Evolutionary conservation across 805 yeast species (phyloP).

Genomic region (Starmera amethionina): DNA sequence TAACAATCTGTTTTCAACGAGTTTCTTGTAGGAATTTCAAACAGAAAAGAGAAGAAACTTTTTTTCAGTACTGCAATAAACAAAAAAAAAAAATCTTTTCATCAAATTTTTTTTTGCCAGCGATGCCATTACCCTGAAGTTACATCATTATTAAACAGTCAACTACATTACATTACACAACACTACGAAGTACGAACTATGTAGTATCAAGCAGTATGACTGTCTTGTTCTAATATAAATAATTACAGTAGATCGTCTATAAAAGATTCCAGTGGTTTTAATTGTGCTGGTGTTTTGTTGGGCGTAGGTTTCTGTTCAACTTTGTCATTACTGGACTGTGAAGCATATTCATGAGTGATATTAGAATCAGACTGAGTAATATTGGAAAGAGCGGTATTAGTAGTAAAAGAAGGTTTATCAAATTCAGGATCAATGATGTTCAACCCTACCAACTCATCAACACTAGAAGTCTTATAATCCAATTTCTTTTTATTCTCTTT

Average conservation of each 20-base stretch:
- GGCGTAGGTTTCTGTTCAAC: neutral
- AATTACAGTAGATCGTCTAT: slow-evolving; percentile 11
- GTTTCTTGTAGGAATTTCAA: too few relatives aligned
- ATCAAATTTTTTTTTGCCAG: neutral
- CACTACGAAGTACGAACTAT: too few relatives aligned
- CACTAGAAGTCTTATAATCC: slow-evolving; percentile 1
- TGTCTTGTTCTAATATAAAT: too few relatives aligned
- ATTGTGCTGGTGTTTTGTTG: slow-evolving; percentile 10
- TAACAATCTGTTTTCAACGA: neutral
- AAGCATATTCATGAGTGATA: neutral
- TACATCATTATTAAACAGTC: too few relatives aligned
- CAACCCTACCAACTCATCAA: slow-evolving; percentile 7
- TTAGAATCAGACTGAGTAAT: neutral
- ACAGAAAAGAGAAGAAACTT: neutral
- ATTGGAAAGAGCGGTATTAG: neutral
- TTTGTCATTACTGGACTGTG: too few relatives aligned
- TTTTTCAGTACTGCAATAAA: neutral
- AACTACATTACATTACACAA: too few relatives aligned
- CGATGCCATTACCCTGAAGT: too few relatives aligned
- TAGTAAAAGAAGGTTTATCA: neutral
- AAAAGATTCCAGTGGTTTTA: slow-evolving; percentile 14
- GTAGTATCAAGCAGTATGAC: too few relatives aligned
- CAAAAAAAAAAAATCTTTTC: neutral
- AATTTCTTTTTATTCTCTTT: slow-evolving; percentile 1
- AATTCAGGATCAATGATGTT: slow-evolving; percentile 3